A percentile compares a stretch with the other conserved stretches of the same genome.
phyloP scores from a whole-genome alignment of 2,329 filamentous ascomycete genomes.

The Zymoseptoria tritici region DNA sequence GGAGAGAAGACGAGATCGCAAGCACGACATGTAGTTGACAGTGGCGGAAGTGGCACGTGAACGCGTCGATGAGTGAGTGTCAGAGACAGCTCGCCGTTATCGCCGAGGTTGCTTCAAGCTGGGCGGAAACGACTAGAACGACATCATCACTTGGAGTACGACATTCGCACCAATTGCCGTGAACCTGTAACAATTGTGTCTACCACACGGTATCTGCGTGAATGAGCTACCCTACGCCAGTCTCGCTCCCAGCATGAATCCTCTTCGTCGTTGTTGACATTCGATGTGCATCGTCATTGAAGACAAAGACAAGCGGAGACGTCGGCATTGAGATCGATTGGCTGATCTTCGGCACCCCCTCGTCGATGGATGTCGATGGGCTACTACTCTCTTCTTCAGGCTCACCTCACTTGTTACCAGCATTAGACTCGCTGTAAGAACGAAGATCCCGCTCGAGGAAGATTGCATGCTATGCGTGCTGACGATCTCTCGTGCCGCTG shows the following conservation, averaged over 20 bases:
- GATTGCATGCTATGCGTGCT: too few relatives aligned
- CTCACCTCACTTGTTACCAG: too few relatives aligned
- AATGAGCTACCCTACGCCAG: not conserved
- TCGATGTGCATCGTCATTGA: not conserved
- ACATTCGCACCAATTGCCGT: not conserved
- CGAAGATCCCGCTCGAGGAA: too few relatives aligned
- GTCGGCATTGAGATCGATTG: not conserved
- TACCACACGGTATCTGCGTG: not conserved
- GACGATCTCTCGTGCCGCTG: too few relatives aligned
- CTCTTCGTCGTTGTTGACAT: not conserved
- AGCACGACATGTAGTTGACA: not conserved
- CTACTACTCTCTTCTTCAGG: too few relatives aligned
- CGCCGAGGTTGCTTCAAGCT: not conserved
- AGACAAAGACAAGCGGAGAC: not conserved
- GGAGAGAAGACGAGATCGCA: not conserved
- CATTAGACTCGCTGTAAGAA: too few relatives aligned
- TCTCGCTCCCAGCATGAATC: not conserved
- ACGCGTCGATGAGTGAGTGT: not conserved
- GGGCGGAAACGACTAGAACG: not conserved
- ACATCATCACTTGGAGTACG: not conserved
- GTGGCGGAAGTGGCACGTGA: not conserved
- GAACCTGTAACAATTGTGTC: not conserved
- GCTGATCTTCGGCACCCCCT: not conserved
- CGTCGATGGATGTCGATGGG: too few relatives aligned
- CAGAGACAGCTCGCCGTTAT: not conserved